Evolutionary conservation across 1,284 basidiomycete species (phyloP), one percentile per base, ranked within the genome.

Genomic region (Phellopilus nigrolimitatus): DNA sequence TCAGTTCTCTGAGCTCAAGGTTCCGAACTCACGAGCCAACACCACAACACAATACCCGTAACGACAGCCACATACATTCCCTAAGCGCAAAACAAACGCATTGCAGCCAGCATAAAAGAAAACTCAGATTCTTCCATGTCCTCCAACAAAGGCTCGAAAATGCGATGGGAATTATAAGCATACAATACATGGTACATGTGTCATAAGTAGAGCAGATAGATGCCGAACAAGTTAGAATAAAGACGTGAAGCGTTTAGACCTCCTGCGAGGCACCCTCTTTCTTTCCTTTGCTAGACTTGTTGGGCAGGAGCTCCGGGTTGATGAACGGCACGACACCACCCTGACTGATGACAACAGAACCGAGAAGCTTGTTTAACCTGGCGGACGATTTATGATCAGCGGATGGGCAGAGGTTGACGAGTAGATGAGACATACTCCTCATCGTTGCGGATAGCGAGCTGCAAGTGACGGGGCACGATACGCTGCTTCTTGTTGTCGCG

Each of bases 391-490:
- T 7, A 50, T 6, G 9, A 38, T 43, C 2, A 53, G 43, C 2
- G n/a, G n/a, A 8, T 34, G 19, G 51, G 45, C 4, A 60, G 22
- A 21, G 21, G 56, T 10, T 38, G 39, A 27, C 17, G 37, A 10
- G 5, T n/a, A 9, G 24, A 21, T 3, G 40, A 1, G 0, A 67
- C 75, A 45, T 54, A 82, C 84, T 91, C 87, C 60, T 84, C 82
- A 60, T 90, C 88, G 68, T 89, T 89, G 59, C 84, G 78, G 68
- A 94, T 88, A 52, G 91, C 91, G 48, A 93, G 80, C 66, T 90
- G 88, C 38, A 93, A 70, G 70, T 93, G 89, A 66, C 89, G 82
- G 54, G 90, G 91, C 24, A 88, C 83, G 63, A 93, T 82, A 75
- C 88, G 84, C 59, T 81, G 80, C 75, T 89, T 82, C 72, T 84